Evolutionary conservation across 371 early-diverging fungal species (phyloP).

Genomic region (Mortierella sp.): DNA sequence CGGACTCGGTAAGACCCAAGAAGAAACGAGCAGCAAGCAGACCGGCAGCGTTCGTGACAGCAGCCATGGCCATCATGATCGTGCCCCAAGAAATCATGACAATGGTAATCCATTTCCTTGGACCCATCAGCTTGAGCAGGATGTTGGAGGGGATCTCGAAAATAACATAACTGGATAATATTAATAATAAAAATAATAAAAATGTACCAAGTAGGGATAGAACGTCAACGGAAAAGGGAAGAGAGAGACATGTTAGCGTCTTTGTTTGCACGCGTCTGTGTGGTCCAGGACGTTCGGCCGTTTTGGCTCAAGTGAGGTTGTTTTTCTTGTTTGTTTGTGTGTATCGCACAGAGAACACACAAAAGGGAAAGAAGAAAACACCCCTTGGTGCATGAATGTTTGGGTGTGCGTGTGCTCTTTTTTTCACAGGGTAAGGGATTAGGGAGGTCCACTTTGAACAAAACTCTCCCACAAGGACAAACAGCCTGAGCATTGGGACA

Average conservation of each 20-base stretch:
- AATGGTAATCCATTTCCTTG: conserved; percentile 80
- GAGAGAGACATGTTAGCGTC: background rate
- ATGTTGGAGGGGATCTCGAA: conserved; percentile 81
- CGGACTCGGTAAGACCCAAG: conserved; percentile 76
- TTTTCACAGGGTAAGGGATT: background rate
- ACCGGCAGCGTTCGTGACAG: conserved; percentile 58
- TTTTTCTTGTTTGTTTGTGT: background rate
- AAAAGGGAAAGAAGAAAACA: too few relatives aligned
- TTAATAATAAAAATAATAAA: too few relatives aligned
- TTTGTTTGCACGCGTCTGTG: background rate
- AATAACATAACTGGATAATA: conserved; percentile 55
- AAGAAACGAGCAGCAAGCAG: conserved; percentile 72
- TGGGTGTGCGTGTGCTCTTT: background rate
- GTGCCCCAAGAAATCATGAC: conserved; percentile 76
- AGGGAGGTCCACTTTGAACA: background rate
- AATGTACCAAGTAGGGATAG: background rate
- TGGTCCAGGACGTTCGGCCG: background rate
- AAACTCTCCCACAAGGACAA: background rate
- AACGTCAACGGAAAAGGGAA: background rate
- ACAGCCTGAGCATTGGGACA: too few relatives aligned
- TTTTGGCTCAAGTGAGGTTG: background rate
- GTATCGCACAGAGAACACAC: background rate
- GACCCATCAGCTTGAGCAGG: conserved; percentile 71
- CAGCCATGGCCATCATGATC: conserved; percentile 70
- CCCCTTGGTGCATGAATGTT: background rate